phyloP scores from a whole-genome alignment of 108 stramenopile species.

The Epipyxis sp. region DNA sequence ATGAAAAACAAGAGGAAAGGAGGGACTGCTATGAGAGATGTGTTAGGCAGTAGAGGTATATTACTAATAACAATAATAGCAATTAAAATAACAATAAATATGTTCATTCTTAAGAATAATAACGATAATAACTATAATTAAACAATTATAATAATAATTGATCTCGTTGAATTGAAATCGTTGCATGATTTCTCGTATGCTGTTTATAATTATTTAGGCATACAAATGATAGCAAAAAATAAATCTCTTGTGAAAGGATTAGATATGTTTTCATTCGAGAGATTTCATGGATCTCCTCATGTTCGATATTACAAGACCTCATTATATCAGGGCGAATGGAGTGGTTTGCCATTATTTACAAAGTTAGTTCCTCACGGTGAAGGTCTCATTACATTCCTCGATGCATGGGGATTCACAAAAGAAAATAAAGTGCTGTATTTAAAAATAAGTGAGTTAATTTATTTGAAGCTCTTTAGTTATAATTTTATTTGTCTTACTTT shows the following conservation, averaged over 20 bases:
- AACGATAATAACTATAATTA: no score
- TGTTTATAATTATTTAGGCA: not conserved
- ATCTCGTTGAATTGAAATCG: no score
- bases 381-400: conserved; percentile 44
- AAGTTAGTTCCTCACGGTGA: conserved; percentile 42
- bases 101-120: no score
- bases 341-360: conserved; percentile 16
- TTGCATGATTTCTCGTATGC: not conserved
- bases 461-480: no score
- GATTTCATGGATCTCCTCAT: conserved; percentile 9
- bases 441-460: no score
- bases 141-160: no score
- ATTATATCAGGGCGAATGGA: conserved; percentile 33
- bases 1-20: not conserved
- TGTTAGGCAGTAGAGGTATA: no score
- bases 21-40: no score
- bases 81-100: no score
- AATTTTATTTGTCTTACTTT: no score
- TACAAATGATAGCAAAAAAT: not conserved
- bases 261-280: not conserved
- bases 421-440: conserved; percentile 38
- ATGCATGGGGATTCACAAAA: conserved; percentile 50
- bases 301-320: conserved; percentile 9
- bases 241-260: not conserved
- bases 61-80: no score